Conservation (phyloP, 768 basidiomycete species). For the Tulasnella sp. region DNA sequence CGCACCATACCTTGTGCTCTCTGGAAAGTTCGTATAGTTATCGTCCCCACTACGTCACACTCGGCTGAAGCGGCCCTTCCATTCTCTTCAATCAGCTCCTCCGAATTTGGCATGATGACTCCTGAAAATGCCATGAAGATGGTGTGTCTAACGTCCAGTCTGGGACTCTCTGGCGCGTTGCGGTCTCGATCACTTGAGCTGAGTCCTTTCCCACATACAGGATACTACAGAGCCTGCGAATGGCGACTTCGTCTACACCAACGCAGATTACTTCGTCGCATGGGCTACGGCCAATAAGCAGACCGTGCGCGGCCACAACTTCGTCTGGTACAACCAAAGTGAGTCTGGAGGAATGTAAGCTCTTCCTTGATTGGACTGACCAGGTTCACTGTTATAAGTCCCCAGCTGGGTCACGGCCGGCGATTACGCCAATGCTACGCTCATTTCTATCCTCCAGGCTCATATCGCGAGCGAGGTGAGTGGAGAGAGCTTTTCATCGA, state of each 20-base stretch:
- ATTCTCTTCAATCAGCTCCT: too few relatives aligned
- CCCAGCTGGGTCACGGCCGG: slow-evolving; percentile 9
- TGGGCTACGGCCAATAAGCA: not conserved
- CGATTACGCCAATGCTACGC: slow-evolving; percentile 9
- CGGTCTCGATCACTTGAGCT: too few relatives aligned
- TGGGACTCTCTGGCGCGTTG: too few relatives aligned
- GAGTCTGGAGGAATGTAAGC: not conserved
- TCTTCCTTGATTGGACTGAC: not conserved
- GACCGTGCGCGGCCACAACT: slow-evolving; percentile 4
- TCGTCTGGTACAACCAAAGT: not conserved
- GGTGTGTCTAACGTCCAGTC: not conserved
- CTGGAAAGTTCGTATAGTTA: too few relatives aligned
- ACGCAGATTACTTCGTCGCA: not conserved
- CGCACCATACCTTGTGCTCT: not conserved
- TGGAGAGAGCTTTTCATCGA: too few relatives aligned
- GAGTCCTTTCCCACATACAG: too few relatives aligned
- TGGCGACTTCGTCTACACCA: not conserved
- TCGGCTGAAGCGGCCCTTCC: too few relatives aligned
- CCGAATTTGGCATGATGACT: not conserved
- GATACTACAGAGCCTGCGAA: not conserved
- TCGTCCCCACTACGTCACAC: too few relatives aligned
- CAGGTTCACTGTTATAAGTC: not conserved
- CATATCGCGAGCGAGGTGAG: slow-evolving; percentile 34
- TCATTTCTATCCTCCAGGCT: slow-evolving; percentile 31
- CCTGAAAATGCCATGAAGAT: not conserved